Percentiles rank a stretch among this genome's conserved stretches.
phyloP scores from a whole-genome alignment of 495 filamentous ascomycete species.

The Acidiella bohemica region DNA sequence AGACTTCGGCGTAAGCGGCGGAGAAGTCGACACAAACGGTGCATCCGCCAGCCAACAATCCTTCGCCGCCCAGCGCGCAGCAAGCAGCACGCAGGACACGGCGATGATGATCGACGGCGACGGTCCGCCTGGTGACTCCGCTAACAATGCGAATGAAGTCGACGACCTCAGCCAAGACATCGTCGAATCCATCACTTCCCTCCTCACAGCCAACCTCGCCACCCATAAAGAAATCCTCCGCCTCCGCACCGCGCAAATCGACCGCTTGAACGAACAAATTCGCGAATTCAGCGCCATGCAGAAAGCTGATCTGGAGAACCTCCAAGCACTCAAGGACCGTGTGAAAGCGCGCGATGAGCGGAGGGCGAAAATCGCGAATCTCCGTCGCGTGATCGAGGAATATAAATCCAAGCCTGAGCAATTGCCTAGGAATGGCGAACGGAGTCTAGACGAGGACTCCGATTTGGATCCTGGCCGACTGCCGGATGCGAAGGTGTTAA shows the following conservation, averaged over 20 bases:
- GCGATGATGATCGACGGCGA: slow-evolving; percentile 23
- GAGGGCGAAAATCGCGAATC: slow-evolving; percentile 47
- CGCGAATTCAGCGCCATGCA: slow-evolving; percentile 66
- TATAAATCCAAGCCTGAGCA: no score
- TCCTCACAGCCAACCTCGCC: slow-evolving; percentile 58
- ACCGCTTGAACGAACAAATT: slow-evolving; percentile 60
- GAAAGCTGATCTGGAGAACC: slow-evolving; percentile 54
- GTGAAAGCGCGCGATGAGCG: slow-evolving; percentile 44
- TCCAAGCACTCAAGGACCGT: slow-evolving; percentile 51
- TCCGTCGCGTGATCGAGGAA: slow-evolving; percentile 40
- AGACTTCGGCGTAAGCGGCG: slow-evolving; percentile 70
- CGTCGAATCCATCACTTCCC: slow-evolving; percentile 50
- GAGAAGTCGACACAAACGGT: slow-evolving; percentile 17
- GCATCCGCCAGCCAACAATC: slow-evolving; percentile 4
- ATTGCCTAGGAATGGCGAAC: no score
- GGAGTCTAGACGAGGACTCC: no score
- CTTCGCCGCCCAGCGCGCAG: slow-evolving; percentile 5
- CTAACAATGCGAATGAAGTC: slow-evolving; percentile 19
- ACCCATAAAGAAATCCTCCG: slow-evolving; percentile 64
- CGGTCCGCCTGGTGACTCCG: slow-evolving; percentile 13
- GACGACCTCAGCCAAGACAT: slow-evolving; percentile 39
- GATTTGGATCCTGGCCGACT: no score
- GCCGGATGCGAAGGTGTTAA: no score
- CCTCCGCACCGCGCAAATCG: slow-evolving; percentile 68
- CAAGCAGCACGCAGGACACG: slow-evolving; percentile 1